phyloP scores from a whole-genome alignment of 768 basidiomycete genomes.

The Sutorius australiensis region DNA sequence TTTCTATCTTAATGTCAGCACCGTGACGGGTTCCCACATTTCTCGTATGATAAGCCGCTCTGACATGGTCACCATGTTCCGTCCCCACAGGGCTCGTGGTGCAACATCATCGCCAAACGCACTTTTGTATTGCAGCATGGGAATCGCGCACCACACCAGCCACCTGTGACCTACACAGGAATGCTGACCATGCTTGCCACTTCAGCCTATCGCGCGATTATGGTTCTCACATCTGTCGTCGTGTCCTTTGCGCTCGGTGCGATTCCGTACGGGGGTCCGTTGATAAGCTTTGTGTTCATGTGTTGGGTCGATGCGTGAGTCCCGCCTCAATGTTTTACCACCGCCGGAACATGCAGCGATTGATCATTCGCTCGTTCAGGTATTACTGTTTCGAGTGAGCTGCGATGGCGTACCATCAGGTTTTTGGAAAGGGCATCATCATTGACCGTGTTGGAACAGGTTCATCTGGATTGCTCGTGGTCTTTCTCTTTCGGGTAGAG shows the following conservation, averaged over 20 bases:
- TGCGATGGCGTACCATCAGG: neutral
- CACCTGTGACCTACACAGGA: constrained; percentile 60
- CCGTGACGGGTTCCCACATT: constrained; percentile 1
- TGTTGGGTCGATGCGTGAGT: constrained; percentile 89
- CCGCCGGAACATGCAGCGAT: neutral
- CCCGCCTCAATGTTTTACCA: neutral
- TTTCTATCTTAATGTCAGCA: constrained; percentile 76
- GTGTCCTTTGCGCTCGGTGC: constrained; percentile 61
- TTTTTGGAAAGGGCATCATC: neutral
- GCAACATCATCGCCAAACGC: constrained; percentile 68
- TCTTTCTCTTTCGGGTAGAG: constrained; percentile 60
- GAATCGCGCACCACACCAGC: constrained; percentile 46
- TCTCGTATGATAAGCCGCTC: constrained; percentile 8
- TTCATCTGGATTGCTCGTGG: constrained; percentile 79
- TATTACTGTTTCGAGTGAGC: constrained; percentile 89
- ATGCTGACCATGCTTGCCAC: constrained; percentile 73
- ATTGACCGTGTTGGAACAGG: constrained; percentile 36
- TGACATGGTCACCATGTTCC: constrained; percentile 5
- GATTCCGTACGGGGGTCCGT: constrained; percentile 62
- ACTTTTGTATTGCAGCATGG: constrained; percentile 72
- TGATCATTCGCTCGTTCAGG: constrained; percentile 35
- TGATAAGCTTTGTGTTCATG: constrained; percentile 64
- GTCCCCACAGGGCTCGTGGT: constrained; percentile 65
- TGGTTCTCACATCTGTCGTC: constrained; percentile 73
- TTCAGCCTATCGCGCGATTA: constrained; percentile 76